Base-by-base conservation (phyloP, 2,329 filamentous ascomycete species). In the Esteya vermicola region DNA sequence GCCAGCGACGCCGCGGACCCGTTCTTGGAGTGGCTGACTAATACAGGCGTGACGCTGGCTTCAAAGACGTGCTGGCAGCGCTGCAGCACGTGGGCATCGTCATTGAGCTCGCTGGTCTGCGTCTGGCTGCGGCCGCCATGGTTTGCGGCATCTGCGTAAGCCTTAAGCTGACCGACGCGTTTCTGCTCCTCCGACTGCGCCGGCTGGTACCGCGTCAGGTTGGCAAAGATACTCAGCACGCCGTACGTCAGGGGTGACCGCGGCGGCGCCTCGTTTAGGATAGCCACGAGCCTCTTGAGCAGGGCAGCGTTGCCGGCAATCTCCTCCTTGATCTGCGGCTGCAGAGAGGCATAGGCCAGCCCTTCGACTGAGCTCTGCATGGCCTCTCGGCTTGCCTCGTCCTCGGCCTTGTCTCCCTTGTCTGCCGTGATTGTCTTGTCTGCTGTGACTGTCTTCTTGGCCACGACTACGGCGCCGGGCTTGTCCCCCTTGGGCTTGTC, bases 81-180 rank as follows among this genome's bases (percentile, higher is more conserved):
- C 44, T 71, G 69, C 14, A 73, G 67, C 26, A 93, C 86, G 48
- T 83, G 76, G 3, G 78, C 67, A 42, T 93, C 79, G 45, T 86
- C 75, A 42, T 91, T 79, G 0, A 93, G 65, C 8, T 75, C 73
- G 52, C 88, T 75, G 0, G 71, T 64, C 3, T 68, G 62, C 16
- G 10, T 14, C 4, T 31, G 14, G 10, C 14, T n/a, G 28, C 12
- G 19, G 26, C 16, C 19, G 14, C 18, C 45, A 74, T 72, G 52
- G 78, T 31, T 31, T 14, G 28, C 78, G 1, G 85, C 82, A 54
- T 93, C 85, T 13, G 91, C 91, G 52, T 96, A 98, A 3, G 86
- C 85, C 63, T 93, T 95, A 33, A 98, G 71, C 56, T 98, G 84
- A 6, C 74, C 74, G 63, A 98, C 85, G 53, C 84, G 85, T 62